These are phyloP conservation scores for Fusarium sororula DNA, from an alignment of 2,329 filamentous ascomycete genomes.

Conservation along the genomic window DNA sequence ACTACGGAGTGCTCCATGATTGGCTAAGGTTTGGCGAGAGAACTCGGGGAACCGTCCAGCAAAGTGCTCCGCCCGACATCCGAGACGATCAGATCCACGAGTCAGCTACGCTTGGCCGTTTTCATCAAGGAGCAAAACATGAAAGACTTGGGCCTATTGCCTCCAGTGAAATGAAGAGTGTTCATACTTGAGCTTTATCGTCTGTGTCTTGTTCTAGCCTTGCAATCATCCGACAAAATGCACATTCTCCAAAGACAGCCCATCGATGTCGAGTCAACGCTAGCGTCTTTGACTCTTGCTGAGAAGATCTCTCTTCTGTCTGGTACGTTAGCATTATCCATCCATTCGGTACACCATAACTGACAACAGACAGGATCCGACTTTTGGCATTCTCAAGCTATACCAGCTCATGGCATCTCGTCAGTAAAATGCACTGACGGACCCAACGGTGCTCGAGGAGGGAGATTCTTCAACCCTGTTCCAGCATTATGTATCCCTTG, in stretches of 20 bases:
- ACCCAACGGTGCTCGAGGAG: conserved; percentile 26
- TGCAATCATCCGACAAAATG: not conserved
- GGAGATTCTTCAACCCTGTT: conserved; percentile 22
- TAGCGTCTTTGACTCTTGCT: conserved; percentile 10
- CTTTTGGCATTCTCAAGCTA: conserved; percentile 12
- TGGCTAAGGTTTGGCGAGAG: not conserved
- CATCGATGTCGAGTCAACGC: conserved; percentile 11
- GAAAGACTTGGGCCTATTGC: not conserved
- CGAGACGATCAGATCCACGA: not conserved
- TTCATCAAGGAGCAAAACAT: not conserved
- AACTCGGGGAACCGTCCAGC: not conserved
- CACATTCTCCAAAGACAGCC: conserved; percentile 7
- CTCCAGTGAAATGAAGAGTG: not conserved
- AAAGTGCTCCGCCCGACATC: not conserved
- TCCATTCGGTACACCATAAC: not conserved
- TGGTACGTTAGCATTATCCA: not conserved
- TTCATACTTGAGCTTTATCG: not conserved
- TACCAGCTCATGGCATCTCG: not conserved
- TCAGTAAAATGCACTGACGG: conserved; percentile 23
- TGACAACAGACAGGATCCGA: not conserved
- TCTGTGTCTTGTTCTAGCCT: not conserved
- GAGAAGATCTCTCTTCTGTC: conserved; percentile 22
- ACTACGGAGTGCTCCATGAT: not conserved
- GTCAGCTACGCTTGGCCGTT: not conserved
- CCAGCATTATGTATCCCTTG: conserved; percentile 30